These are phyloP conservation scores for Globisporangium spiculum DNA, from an alignment of 352 stramenopile genomes.

Conservation along the genomic window DNA sequence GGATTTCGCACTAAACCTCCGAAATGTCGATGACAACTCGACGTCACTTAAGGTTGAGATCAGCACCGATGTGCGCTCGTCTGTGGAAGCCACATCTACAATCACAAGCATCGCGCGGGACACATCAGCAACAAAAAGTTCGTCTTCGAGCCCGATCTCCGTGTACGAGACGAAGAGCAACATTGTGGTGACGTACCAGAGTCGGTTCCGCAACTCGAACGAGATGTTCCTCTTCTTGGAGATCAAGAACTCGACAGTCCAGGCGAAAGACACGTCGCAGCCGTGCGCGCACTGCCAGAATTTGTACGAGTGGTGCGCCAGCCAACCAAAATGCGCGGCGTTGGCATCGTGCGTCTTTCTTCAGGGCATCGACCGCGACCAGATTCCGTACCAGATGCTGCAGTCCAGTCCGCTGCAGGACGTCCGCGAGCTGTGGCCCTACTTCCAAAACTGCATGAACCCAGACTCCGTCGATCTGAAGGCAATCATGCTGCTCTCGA, in stretches of 20 bases:
- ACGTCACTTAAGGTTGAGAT: slow-evolving; percentile 54
- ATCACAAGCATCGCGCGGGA: slow-evolving; percentile 57
- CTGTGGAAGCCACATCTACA: slow-evolving; percentile 38
- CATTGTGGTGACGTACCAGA: slow-evolving; percentile 47
- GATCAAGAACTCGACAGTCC: slow-evolving; percentile 30
- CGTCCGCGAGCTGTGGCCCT: slow-evolving; percentile 33
- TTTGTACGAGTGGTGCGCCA: slow-evolving; percentile 44
- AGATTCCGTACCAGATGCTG: slow-evolving; percentile 22
- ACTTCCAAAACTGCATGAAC: slow-evolving; percentile 32
- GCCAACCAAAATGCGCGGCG: slow-evolving; percentile 34
- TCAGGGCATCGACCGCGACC: slow-evolving; percentile 25
- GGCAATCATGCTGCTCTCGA: slow-evolving; percentile 41
- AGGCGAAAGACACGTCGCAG: slow-evolving; percentile 34
- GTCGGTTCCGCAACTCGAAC: slow-evolving; percentile 25
- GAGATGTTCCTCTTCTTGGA: slow-evolving; percentile 45
- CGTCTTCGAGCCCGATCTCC: neutral
- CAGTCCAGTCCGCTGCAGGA: slow-evolving; percentile 13
- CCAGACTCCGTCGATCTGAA: slow-evolving; percentile 24
- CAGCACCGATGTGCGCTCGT: slow-evolving; percentile 35
- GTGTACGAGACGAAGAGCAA: slow-evolving; percentile 38
- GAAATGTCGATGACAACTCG: slow-evolving; percentile 37
- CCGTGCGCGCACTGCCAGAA: slow-evolving; percentile 38
- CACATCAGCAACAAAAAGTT: neutral
- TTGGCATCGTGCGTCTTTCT: slow-evolving; percentile 37
- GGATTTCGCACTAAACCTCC: slow-evolving; percentile 46